phyloP scores from a whole-genome alignment of 2,329 filamentous ascomycete genomes.

The Stagonosporopsis rhizophila region DNA sequence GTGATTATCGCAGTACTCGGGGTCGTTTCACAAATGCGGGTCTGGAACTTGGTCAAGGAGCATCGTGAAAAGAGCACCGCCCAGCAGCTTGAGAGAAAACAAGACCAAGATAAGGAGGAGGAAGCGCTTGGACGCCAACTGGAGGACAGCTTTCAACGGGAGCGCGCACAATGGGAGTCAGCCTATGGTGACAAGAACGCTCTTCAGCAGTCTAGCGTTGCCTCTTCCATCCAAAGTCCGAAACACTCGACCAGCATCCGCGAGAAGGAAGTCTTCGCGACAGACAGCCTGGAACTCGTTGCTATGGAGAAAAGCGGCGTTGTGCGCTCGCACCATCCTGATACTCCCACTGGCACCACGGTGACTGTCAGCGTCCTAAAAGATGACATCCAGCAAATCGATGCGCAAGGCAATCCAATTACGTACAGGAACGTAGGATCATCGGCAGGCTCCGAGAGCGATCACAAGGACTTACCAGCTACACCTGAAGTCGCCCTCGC shows the following conservation, averaged over 20 bases:
- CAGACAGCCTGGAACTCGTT: constrained; percentile 63
- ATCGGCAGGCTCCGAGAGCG: not conserved
- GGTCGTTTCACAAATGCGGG: constrained; percentile 80
- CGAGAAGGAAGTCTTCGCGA: constrained; percentile 49
- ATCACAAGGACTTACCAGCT: constrained; percentile 9
- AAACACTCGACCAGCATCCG: constrained; percentile 45
- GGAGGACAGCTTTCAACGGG: constrained; percentile 66
- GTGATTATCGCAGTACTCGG: constrained; percentile 78
- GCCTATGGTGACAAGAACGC: constrained; percentile 70
- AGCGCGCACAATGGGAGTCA: constrained; percentile 76
- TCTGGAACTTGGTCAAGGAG: constrained; percentile 80
- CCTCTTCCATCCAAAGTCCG: constrained; percentile 46
- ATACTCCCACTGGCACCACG: constrained; percentile 48
- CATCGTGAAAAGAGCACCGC: constrained; percentile 56
- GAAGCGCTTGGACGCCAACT: constrained; percentile 72
- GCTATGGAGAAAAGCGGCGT: constrained; percentile 58
- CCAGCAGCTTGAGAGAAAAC: constrained; percentile 59
- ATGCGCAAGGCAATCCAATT: constrained; percentile 40
- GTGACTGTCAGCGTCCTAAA: constrained; percentile 63
- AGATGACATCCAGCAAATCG: constrained; percentile 56
- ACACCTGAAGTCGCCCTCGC: constrained; percentile 14
- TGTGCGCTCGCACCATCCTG: constrained; percentile 44
- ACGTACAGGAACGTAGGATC: constrained; percentile 6
- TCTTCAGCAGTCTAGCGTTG: constrained; percentile 60
- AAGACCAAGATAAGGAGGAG: constrained; percentile 70